These are phyloP conservation scores for Fusarium sp. DNA, from an alignment of 2,329 filamentous ascomycete species.

Conservation along the genomic window DNA sequence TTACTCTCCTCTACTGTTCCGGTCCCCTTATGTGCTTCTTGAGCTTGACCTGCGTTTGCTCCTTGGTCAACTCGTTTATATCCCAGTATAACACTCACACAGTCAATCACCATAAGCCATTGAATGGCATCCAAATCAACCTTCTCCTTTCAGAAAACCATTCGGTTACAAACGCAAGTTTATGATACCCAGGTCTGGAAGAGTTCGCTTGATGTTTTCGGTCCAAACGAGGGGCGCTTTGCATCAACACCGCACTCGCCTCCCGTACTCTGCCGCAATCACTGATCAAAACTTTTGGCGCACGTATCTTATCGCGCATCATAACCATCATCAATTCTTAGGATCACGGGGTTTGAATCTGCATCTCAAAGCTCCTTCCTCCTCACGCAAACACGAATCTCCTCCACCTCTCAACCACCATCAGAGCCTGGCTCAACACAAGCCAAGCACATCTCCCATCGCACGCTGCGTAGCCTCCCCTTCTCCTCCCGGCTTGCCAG, in stretches of 20 bases:
- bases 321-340: not conserved
- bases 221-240: not conserved
- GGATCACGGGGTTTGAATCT: not conserved
- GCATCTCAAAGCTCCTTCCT: not conserved
- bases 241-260: not conserved
- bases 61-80: not conserved
- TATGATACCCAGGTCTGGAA: not conserved
- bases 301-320: not conserved
- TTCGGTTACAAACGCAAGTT: not conserved
- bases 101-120: not conserved
- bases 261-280: not conserved
- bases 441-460: not conserved
- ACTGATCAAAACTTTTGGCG: not conserved
- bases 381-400: not conserved
- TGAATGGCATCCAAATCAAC: not conserved
- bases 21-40: not conserved
- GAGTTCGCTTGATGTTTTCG: not conserved
- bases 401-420: not conserved
- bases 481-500: not conserved
- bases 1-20: not conserved
- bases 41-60: not conserved
- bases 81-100: not conserved
- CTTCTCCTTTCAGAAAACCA: not conserved
- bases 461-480: not conserved
- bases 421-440: not conserved